Evolutionary conservation across 768 basidiomycete genomes (phyloP), one percentile per base, ranked within the genome.

Genomic region (Suillus americanus): DNA sequence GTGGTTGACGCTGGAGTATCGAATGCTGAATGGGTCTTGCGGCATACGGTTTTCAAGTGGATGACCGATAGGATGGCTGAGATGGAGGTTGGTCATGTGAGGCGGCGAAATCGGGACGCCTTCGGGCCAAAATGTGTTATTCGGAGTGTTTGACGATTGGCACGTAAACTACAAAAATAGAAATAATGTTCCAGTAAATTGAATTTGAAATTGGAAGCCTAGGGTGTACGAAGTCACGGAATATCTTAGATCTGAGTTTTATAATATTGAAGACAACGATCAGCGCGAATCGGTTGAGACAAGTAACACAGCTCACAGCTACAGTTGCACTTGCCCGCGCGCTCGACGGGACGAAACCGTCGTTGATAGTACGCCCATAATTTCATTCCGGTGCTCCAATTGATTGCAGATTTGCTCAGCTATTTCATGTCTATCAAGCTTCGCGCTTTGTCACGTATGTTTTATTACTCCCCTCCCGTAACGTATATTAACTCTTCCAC

Each of bases 131-230:
- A 28, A 16, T 51, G 50, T 8, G 23, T 54, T 62, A 40, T 62
- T 46, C 50, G 33, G 61, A 14, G 16, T 46, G 28, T 56, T 51
- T 61, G 62, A 61, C 28, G 56, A 60, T 54, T 69, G 46, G 65
- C 55, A 48, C 45, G 64, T 60, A 37, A 28, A 64, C 18, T 50
- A 38, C 69, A 5, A 38, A 66, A 67, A 63, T 57, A 63, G 71
- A 23, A 60, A 61, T 68, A 28, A 38, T 46, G 66, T 45, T 40
- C 69, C 68, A 60, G 37, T 5, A 16, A 5, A 37, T 37, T 2
- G 2, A 53, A 77, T 75, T 75, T 70, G 67, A 74, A 77, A 77
- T 76, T 55, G 60, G 74, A 75, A 75, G 73, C 63, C 3, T 20
- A 37, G 37, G 37, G 37, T 38, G 37, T 3, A 14, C 38, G 51